phyloP scores from a whole-genome alignment of 1,284 basidiomycete species.

The Cutaneotrichosporon curvatum region DNA sequence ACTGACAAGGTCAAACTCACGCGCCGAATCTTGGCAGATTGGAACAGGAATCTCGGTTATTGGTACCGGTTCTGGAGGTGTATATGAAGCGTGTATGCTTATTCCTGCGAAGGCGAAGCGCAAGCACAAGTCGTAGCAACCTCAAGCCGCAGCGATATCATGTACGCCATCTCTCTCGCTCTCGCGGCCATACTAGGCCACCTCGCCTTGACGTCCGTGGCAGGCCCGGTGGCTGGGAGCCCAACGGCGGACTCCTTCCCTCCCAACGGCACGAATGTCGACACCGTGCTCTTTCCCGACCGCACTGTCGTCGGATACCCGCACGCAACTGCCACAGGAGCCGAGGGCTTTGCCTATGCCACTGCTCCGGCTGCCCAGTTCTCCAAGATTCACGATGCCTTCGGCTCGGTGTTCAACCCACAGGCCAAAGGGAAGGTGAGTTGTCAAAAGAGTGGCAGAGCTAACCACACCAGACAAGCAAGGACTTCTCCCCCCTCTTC shows the following conservation, averaged over 20 bases:
- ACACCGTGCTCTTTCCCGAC: conserved; percentile 46
- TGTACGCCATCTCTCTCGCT: not conserved
- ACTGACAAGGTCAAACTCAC: too few species aligned
- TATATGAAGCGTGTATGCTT: too few species aligned
- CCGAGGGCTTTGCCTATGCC: conserved; percentile 50
- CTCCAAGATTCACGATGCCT: conserved; percentile 44
- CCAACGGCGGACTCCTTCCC: conserved; percentile 32
- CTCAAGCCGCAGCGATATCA: too few species aligned
- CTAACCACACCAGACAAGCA: too few species aligned
- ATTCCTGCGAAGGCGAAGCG: too few species aligned
- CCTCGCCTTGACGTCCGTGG: not conserved
- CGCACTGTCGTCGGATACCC: conserved; percentile 51
- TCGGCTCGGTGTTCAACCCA: conserved; percentile 45
- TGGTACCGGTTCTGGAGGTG: too few species aligned
- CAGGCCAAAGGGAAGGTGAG: conserved; percentile 30
- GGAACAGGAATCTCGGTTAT: too few species aligned
- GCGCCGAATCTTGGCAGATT: too few species aligned
- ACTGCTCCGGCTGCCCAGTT: conserved; percentile 49
- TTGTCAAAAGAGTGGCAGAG: not conserved
- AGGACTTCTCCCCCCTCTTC: conserved; percentile 58
- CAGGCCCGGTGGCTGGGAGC: conserved; percentile 17
- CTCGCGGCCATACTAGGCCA: not conserved
- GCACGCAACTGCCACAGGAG: conserved; percentile 51
- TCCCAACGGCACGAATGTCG: conserved; percentile 25
- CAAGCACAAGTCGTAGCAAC: too few species aligned